These are phyloP conservation scores for Trichoderma sp. DNA, from an alignment of 2,329 filamentous ascomycete genomes.

Conservation along the genomic window DNA sequence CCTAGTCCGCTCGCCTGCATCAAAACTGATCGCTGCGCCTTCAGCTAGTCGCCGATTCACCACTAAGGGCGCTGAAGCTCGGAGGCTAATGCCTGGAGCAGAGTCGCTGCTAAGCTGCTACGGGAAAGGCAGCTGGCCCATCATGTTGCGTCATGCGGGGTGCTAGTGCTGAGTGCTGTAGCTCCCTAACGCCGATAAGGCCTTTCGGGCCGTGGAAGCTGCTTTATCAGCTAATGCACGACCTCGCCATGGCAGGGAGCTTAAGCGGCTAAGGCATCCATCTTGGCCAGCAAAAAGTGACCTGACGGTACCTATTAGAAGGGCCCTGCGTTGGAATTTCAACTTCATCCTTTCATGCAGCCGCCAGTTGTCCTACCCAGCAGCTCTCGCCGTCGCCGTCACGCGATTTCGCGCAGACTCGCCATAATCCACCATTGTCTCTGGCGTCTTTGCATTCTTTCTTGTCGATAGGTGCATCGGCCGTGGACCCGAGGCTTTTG, in stretches of 20 bases:
- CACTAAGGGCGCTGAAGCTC: not conserved
- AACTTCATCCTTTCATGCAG: slow-evolving; percentile 1
- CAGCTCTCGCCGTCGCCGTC: not conserved
- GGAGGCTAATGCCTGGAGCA: not conserved
- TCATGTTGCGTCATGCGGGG: slow-evolving; percentile 19
- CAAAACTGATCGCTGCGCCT: not conserved
- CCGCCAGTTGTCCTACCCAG: not conserved
- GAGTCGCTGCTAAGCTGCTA: slow-evolving; percentile 7
- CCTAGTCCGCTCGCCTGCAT: not conserved
- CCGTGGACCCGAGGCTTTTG: not conserved
- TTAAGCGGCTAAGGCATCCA: slow-evolving; percentile 13
- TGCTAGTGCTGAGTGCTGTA: slow-evolving; percentile 7
- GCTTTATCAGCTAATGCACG: slow-evolving; percentile 19
- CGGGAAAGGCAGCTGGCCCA: not conserved
- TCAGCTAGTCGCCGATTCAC: not conserved
- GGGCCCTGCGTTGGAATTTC: not conserved
- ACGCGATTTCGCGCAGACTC: not conserved
- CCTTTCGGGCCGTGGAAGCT: not conserved
- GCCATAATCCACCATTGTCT: not conserved
- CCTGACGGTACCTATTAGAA: not conserved
- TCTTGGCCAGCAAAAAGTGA: not conserved
- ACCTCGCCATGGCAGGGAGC: not conserved
- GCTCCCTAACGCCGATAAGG: slow-evolving; percentile 16
- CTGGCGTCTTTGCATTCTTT: not conserved
- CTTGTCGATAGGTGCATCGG: not conserved